These are phyloP conservation scores for Hanseniaspora sp. DNA, from an alignment of 1,139 yeast genomes.

Conservation along the genomic window DNA sequence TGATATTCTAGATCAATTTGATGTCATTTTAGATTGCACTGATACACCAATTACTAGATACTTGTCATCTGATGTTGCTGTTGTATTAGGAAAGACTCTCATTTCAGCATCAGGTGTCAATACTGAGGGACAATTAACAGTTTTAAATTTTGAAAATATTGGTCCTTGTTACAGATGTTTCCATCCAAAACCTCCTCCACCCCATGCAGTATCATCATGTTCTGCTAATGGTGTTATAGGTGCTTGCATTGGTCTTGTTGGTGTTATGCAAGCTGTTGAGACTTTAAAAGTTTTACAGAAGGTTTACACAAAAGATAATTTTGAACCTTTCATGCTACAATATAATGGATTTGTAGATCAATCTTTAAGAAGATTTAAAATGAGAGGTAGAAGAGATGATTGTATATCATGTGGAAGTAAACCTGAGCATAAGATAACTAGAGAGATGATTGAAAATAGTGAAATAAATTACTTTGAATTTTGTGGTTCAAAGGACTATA, in stretches of 20 bases:
- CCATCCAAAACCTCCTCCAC: conserved; percentile 83
- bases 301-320: conserved; percentile 40
- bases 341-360: conserved; percentile 71
- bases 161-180: conserved; percentile 96
- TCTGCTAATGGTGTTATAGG: conserved; percentile 94
- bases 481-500: conserved; percentile 53
- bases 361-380: conserved; percentile 58
- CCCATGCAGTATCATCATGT: conserved; percentile 72
- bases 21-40: conserved; percentile 80
- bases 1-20: conserved; percentile 50
- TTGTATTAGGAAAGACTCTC: conserved; percentile 53
- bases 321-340: conserved; percentile 57
- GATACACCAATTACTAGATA: conserved; percentile 86
- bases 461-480: conserved; percentile 54
- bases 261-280: conserved; percentile 81
- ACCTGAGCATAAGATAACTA: conserved; percentile 37
- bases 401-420: conserved; percentile 59
- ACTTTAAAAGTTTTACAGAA: conserved; percentile 63
- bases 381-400: conserved; percentile 53
- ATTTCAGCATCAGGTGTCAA: conserved; percentile 88
- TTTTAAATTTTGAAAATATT: conserved; percentile 50
- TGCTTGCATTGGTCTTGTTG: conserved; percentile 87
- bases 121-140: conserved; percentile 79
- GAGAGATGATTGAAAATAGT: conserved; percentile 37
- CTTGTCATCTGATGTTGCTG: conserved; percentile 77